These are phyloP conservation scores for Coriolopsis trogii DNA, from an alignment of 1,284 basidiomycete genomes.

Conservation along the genomic window DNA sequence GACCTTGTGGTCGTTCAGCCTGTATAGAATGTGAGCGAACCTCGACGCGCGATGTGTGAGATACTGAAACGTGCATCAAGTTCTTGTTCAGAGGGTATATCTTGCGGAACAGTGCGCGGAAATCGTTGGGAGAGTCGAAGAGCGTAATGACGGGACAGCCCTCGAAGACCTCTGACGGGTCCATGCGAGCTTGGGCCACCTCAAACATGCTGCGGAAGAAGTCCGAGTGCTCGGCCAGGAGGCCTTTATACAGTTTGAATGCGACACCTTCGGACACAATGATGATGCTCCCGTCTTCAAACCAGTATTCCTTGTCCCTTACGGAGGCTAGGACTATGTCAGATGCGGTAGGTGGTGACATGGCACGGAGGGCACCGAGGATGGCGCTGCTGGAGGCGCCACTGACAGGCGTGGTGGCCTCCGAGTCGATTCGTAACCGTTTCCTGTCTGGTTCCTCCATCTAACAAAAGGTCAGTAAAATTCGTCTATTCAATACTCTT, in stretches of 20 bases:
- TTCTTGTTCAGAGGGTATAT: slow-evolving; percentile 3
- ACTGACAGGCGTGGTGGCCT: not conserved
- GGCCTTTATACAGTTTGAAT: slow-evolving; percentile 22
- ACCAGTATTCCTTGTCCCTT: slow-evolving; percentile 17
- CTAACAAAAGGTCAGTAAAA: no score
- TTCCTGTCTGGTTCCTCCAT: slow-evolving; percentile 5
- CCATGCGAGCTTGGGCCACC: slow-evolving; percentile 6
- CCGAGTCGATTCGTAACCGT: not conserved
- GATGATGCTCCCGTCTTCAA: slow-evolving; percentile 27
- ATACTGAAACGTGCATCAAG: not conserved
- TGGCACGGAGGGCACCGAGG: no score
- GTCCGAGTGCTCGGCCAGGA: slow-evolving; percentile 22
- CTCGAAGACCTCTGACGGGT: slow-evolving; percentile 11
- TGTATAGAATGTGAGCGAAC: not conserved
- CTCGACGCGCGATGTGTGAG: not conserved
- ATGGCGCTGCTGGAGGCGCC: not conserved
- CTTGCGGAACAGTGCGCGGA: slow-evolving; percentile 8
- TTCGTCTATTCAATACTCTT: no score
- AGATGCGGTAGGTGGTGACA: not conserved
- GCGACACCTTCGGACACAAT: slow-evolving; percentile 12
- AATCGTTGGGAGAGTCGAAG: slow-evolving; percentile 15
- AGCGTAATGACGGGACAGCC: slow-evolving; percentile 22
- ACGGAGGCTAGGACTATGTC: slow-evolving; percentile 1
- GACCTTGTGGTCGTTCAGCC: not conserved
- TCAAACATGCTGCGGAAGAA: slow-evolving; percentile 27